These are phyloP conservation scores for Pichia paraexigua DNA, from an alignment of 805 yeast genomes.

Conservation along the genomic window DNA sequence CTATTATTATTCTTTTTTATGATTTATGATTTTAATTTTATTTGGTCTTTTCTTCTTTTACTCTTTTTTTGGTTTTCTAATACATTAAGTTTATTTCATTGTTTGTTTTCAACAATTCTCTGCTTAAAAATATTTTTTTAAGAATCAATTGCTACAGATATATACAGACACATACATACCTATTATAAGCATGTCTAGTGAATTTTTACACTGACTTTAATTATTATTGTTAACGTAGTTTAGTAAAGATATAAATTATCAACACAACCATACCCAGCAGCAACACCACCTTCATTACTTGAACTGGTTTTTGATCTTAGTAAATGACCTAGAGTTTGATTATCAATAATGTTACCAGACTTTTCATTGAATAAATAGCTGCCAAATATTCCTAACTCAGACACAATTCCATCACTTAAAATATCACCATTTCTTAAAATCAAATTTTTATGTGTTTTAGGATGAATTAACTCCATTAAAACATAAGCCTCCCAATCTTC, in stretches of 20 bases:
- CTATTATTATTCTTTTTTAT: not conserved
- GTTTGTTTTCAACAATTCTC: not conserved
- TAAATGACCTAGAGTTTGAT: conserved; percentile 75
- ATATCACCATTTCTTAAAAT: conserved; percentile 62
- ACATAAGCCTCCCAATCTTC: conserved; percentile 85
- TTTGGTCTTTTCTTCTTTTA: not conserved
- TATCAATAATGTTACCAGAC: conserved; percentile 46
- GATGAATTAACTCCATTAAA: conserved; percentile 86
- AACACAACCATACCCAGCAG: conserved; percentile 97
- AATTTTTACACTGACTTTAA: not conserved
- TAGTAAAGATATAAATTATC: conserved; percentile 65
- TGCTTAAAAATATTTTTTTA: not conserved
- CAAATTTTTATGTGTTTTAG: conserved; percentile 60
- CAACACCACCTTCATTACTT: conserved; percentile 97
- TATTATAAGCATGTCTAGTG: not conserved
- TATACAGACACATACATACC: not conserved
- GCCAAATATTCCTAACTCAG: conserved; percentile 92
- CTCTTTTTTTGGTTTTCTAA: not conserved
- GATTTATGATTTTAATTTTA: not conserved
- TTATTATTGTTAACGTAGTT: conserved; percentile 1
- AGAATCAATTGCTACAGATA: not conserved
- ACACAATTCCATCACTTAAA: conserved; percentile 64
- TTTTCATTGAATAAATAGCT: conserved; percentile 65
- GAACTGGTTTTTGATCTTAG: conserved; percentile 80
- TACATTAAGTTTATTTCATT: not conserved